Base-by-base conservation (phyloP, 257 asterid species). In the Datura wrightii region DNA sequence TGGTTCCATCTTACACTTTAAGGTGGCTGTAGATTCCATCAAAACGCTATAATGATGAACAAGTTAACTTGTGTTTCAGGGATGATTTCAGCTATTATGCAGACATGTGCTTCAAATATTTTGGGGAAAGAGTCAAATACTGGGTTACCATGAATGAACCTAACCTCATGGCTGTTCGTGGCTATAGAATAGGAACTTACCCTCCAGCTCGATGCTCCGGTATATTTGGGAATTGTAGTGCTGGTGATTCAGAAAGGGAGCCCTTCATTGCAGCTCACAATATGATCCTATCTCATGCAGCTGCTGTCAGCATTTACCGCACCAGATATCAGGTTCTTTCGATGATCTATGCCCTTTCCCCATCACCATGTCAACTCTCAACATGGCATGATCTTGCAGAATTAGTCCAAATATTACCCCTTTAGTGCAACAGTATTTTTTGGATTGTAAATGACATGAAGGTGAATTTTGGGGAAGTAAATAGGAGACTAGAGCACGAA, bases 131-230 rank as follows among this genome's bases (percentile, higher is more conserved):
- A 52, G 97, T 94, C 74, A 94, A 91, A 72, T 83, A 88, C 39
- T 94, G 98, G 98, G 88, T 83, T 24, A 93, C 97, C 71, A 59
- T 93, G 74, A 94, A 92, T 63, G 98, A 94, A 85, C 97, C 98
- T 1, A 92, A 92, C 83, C 85, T 91, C 15, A 82, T 86, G 50
- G 91, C 90, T 18, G 88, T 87, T 81, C 87, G 89, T 10, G 95
- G 94, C 41, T 93, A 93, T 72, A 84, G 93, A 70, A 56, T 80
- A 0, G 95, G 97, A n/a, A 69, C 82, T 16, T 85, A 89, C 86
- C 95, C 97, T 65, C 95, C 97, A 16, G 74, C 84, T 18, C 93
- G 91, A 10, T 92, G 94, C 83, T 91, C 94, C 31, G 84, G 79
- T 59, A 24, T 86, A 19, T 89, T 84, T 80, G 96, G 93, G 42